These are phyloP conservation scores for Sarocladium brachiariae DNA, from an alignment of 2,329 filamentous ascomycete species.

Conservation along the genomic window DNA sequence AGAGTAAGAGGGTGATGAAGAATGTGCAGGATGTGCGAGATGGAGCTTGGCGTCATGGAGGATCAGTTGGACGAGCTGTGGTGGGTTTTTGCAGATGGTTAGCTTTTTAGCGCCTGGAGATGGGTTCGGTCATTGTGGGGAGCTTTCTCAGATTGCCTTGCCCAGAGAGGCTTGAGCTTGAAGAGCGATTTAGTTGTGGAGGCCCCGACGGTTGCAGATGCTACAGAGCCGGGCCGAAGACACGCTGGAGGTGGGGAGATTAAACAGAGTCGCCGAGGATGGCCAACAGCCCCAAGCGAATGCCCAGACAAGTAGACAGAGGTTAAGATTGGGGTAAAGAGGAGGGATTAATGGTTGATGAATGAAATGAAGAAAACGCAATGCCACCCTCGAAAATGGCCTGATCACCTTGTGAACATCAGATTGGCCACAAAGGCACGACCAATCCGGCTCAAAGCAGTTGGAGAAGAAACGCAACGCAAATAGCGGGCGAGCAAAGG, in stretches of 20 bases:
- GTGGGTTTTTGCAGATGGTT: conserved; percentile 9
- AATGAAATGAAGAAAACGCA: too few relatives aligned
- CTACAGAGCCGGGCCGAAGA: conserved; percentile 8
- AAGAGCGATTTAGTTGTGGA: neutral
- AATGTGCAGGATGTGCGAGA: conserved; percentile 15
- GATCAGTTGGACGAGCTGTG: conserved; percentile 45
- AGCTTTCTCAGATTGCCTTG: conserved; percentile 11
- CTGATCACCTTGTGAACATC: neutral
- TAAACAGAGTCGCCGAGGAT: neutral
- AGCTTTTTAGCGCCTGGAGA: conserved; percentile 10
- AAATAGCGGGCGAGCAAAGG: too few relatives aligned
- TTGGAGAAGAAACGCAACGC: too few relatives aligned
- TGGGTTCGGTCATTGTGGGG: conserved; percentile 11
- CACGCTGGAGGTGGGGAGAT: conserved; percentile 2
- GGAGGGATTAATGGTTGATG: too few relatives aligned
- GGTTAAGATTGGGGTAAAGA: neutral
- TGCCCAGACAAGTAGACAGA: neutral
- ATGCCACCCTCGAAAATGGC: too few relatives aligned
- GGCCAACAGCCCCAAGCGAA: too few relatives aligned
- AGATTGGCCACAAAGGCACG: too few relatives aligned
- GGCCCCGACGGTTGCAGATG: neutral
- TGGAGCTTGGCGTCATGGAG: conserved; percentile 43
- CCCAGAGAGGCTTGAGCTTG: neutral
- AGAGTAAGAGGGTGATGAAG: conserved; percentile 16
- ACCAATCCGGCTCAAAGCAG: too few relatives aligned